Conservation (phyloP, 495 filamentous ascomycete species). For the Oidiodendron maius region DNA sequence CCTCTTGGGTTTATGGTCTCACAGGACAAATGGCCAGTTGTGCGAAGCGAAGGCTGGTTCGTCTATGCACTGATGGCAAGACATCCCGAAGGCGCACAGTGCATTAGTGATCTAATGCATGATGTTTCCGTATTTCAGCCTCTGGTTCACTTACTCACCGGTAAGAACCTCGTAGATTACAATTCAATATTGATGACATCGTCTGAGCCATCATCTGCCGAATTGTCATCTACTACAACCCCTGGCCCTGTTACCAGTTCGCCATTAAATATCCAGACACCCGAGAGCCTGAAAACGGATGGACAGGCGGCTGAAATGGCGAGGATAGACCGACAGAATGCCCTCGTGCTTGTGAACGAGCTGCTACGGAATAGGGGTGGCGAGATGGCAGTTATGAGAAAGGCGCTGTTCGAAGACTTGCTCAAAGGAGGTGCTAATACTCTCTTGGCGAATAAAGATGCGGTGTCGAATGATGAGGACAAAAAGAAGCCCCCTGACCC, state of each 20-base stretch:
- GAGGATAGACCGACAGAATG: slow-evolving; percentile 56
- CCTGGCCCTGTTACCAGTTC: not conserved
- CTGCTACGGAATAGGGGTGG: slow-evolving; percentile 44
- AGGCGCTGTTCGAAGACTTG: slow-evolving; percentile 29
- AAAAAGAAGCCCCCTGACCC: too few species aligned
- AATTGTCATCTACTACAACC: not conserved
- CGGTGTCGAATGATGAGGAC: not conserved
- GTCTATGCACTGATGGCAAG: slow-evolving; percentile 66
- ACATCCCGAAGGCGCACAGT: slow-evolving; percentile 37
- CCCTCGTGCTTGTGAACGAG: slow-evolving; percentile 53
- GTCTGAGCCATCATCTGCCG: not conserved
- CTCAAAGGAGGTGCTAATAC: slow-evolving; percentile 22
- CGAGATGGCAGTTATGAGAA: slow-evolving; percentile 28
- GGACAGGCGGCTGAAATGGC: slow-evolving; percentile 31
- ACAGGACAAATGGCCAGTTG: slow-evolving; percentile 62
- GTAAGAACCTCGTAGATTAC: slow-evolving; percentile 17
- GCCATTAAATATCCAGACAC: not conserved
- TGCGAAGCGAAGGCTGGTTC: slow-evolving; percentile 70
- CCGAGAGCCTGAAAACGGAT: slow-evolving; percentile 7
- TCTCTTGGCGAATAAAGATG: slow-evolving; percentile 9
- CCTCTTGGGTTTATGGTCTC: slow-evolving; percentile 57
- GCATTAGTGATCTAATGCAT: slow-evolving; percentile 45
- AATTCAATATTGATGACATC: slow-evolving; percentile 5
- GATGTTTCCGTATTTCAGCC: slow-evolving; percentile 36
- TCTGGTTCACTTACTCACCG: slow-evolving; percentile 48